A percentile compares a stretch with the other conserved stretches of the same genome.
These are phyloP conservation scores for Tuber brumale DNA, from an alignment of 495 filamentous ascomycete genomes.

Conservation along the genomic window DNA sequence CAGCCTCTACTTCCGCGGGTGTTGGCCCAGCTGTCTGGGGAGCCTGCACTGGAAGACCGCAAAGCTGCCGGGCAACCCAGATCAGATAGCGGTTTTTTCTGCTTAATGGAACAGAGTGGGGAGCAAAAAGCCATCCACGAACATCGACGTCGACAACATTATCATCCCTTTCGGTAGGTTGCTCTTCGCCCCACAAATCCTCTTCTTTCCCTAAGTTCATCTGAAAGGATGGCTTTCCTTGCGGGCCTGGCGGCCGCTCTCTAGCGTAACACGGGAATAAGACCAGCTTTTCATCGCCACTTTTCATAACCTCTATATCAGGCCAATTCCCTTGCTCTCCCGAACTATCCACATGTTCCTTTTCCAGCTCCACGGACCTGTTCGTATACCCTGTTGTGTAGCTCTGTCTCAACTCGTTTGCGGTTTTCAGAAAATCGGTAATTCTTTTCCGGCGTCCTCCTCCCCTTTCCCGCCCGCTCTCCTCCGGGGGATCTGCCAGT, in stretches of 20 bases:
- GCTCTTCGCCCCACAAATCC: slow-evolving; percentile 65
- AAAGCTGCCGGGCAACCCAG: slow-evolving; percentile 72
- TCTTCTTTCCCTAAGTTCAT: slow-evolving; percentile 49
- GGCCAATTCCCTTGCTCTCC: slow-evolving; percentile 51
- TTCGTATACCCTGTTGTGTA: slow-evolving; percentile 58
- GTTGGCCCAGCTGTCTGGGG: slow-evolving; percentile 14
- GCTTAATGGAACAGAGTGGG: slow-evolving; percentile 77
- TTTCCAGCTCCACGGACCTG: slow-evolving; percentile 50
- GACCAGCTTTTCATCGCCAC: slow-evolving; percentile 84
- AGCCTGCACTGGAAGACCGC: slow-evolving; percentile 66
- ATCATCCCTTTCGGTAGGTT: slow-evolving; percentile 63
- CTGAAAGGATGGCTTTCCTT: slow-evolving; percentile 33
- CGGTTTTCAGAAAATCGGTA: slow-evolving; percentile 77
- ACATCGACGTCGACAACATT: slow-evolving; percentile 90
- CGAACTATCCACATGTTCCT: slow-evolving; percentile 54
- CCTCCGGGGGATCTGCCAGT: slow-evolving; percentile 5
- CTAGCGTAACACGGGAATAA: slow-evolving; percentile 85
- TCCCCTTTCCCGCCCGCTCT: slow-evolving; percentile 47
- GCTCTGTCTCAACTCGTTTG: slow-evolving; percentile 81
- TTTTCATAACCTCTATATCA: slow-evolving; percentile 67
- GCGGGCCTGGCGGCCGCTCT: slow-evolving; percentile 48
- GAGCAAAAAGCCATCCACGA: slow-evolving; percentile 86
- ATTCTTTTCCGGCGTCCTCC: slow-evolving; percentile 72
- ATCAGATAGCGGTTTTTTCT: slow-evolving; percentile 79
- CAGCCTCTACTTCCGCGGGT: slow-evolving; percentile 25